Evolutionary conservation across 1,139 yeast species (phyloP), one percentile per base, ranked within the genome.

Genomic region (Yarrowia galli): DNA sequence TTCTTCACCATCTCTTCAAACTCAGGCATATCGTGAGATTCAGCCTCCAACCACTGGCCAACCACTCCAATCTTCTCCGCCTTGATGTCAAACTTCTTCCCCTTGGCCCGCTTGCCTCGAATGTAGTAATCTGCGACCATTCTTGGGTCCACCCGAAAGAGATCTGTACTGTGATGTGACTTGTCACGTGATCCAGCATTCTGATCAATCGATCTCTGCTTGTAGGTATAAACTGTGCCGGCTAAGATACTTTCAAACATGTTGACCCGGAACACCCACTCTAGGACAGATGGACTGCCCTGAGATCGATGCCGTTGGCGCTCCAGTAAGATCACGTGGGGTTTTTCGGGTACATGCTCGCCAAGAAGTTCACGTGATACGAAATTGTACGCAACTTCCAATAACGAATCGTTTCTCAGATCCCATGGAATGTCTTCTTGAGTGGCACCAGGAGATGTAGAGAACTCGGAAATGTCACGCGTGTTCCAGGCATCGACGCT

Each of bases 241-340:
- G 66, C 66, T 9, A 61, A 12, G 23, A 61, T 61, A 13, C 56
- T 46, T 25, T 61, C 66, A 61, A 61, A 61, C 66, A 61, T 61
- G 66, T 61, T 61, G 15, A 61, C 66, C 1, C 54, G 23, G 12
- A 61, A 61, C 15, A 61, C 66, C 66, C 66, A 61, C 38, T 61
- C 66, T 6, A 61, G 20, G 4, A 61, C 66, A 23, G 66, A 36
- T 8, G 45, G 54, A 23, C 46, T 35, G 9, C 66, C 66, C 16
- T 46, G 54, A n/a, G 56, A 23, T 8, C 66, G 66, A 7, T 61
- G 66, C 5, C 66, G n/a, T 22, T 61, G 66, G 7, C 66, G 66
- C 20, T 61, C 66, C 0, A 61, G 38, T 0, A 61, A 20, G 1
- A 61, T 22, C 20, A 46, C 56, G n/a, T 46, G 36, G 5, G 66